These are phyloP conservation scores for Betula pendula DNA, from an alignment of 306 rosid genomes.

Conservation along the genomic window DNA sequence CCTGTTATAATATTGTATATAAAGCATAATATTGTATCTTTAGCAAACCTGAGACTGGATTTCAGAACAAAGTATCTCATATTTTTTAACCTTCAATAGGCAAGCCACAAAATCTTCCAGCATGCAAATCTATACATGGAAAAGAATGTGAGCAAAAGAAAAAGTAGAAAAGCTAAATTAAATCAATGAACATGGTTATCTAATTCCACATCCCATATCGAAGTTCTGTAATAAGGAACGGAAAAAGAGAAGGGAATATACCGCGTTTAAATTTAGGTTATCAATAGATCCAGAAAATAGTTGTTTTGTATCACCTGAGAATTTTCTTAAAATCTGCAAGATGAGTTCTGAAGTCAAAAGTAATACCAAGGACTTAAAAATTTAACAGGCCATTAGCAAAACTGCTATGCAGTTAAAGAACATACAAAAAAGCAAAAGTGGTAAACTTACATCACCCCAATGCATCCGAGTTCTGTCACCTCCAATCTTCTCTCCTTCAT, in stretches of 20 bases:
- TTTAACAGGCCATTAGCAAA: conserved; percentile 10
- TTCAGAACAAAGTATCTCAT: conserved; percentile 58
- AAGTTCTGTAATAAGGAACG: not conserved
- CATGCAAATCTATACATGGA: conserved; percentile 53
- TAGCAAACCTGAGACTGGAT: conserved; percentile 73
- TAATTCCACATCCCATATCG: conserved; percentile 20
- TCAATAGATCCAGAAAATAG: conserved; percentile 59
- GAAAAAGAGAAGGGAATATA: conserved; percentile 28
- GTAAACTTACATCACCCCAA: conserved; percentile 64
- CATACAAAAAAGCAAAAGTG: conserved; percentile 11
- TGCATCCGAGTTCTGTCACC: conserved; percentile 37
- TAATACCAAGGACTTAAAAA: not conserved
- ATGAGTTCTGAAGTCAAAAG: conserved; percentile 23
- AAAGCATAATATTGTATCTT: conserved; percentile 25
- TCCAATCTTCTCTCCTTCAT: conserved; percentile 43
- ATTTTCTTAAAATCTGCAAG: conserved; percentile 59
- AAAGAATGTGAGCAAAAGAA: conserved; percentile 7
- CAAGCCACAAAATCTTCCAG: conserved; percentile 67
- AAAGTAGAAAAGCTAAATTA: conserved; percentile 5
- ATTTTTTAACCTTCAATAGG: conserved; percentile 56
- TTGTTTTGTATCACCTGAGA: conserved; percentile 47
- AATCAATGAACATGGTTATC: conserved; percentile 2
- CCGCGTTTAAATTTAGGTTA: conserved; percentile 56
- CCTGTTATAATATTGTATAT: conserved; percentile 14
- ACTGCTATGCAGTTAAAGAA: conserved; percentile 18